Evolutionary conservation across 331 rosid species (phyloP).

Genomic region (Acacia pycnantha): DNA sequence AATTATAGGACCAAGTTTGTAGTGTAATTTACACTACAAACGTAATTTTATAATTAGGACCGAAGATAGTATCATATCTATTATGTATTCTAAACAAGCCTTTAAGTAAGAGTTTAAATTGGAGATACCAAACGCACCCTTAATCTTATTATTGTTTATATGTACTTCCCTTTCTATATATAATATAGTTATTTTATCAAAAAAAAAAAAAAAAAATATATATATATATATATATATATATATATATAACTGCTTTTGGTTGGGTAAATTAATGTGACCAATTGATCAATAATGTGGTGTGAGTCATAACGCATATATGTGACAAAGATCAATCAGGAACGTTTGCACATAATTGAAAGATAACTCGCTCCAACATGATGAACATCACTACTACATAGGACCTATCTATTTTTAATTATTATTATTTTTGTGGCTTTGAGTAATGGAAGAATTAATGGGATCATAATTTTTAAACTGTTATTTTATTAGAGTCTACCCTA

Average conservation of each 20-base stretch:
- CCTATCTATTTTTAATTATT: not conserved
- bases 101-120: not conserved
- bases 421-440: not conserved
- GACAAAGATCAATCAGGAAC: not conserved
- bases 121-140: not conserved
- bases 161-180: too few species aligned
- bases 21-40: too few species aligned
- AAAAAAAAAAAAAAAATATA: too few species aligned
- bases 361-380: not conserved
- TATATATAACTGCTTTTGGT: not conserved
- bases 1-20: too few species aligned
- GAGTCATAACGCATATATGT: conserved; percentile 2
- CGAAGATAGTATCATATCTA: too few species aligned
- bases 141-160: not conserved
- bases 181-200: too few species aligned
- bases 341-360: not conserved
- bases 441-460: not conserved
- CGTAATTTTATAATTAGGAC: too few species aligned
- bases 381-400: not conserved
- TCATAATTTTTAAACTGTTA: not conserved
- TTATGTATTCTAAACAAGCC: not conserved
- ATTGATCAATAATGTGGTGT: not conserved
- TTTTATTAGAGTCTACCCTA: not conserved
- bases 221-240: too few species aligned
- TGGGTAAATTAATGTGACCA: not conserved